Evolutionary conservation across 2,329 filamentous ascomycete genomes (phyloP).

Genomic region (Domatiomyces globalis): DNA sequence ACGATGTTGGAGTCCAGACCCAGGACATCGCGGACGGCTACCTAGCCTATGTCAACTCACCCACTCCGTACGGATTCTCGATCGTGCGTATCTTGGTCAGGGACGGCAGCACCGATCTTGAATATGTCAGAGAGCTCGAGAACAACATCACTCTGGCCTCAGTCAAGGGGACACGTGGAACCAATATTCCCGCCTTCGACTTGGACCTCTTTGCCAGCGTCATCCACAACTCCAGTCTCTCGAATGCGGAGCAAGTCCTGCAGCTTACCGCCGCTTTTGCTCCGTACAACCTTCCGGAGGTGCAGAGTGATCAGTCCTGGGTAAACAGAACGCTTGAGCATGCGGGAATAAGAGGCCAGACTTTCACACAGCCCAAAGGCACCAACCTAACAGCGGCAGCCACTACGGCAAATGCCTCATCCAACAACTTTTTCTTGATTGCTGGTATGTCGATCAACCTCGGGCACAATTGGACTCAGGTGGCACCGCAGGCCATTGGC

Average conservation of each 20-base stretch:
- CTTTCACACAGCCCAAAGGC: background rate
- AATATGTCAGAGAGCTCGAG: constrained; percentile 6
- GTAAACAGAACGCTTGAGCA: constrained; percentile 5
- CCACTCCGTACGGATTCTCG: constrained; percentile 14
- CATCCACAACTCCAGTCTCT: background rate
- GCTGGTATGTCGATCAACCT: background rate
- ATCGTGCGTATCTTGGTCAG: constrained; percentile 11
- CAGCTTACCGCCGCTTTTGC: constrained; percentile 5
- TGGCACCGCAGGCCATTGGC: constrained; percentile 2
- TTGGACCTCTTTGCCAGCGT: background rate
- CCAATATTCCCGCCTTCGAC: background rate
- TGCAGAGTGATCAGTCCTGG: constrained; percentile 1
- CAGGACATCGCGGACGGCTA: constrained; percentile 6
- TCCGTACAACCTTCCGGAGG: constrained; percentile 6
- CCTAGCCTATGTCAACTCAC: constrained; percentile 14
- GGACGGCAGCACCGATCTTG: constrained; percentile 5
- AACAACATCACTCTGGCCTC: background rate
- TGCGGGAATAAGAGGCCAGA: constrained; percentile 5
- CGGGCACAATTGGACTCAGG: constrained; percentile 7
- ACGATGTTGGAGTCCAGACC: constrained; percentile 2
- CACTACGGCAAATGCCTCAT: constrained; percentile 1
- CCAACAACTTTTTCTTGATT: constrained; percentile 1
- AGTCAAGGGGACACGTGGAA: background rate
- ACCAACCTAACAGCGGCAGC: background rate
- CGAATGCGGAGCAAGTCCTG: background rate